These are phyloP conservation scores for Tirmania nivea DNA, from an alignment of 495 filamentous ascomycete species.

Conservation along the genomic window DNA sequence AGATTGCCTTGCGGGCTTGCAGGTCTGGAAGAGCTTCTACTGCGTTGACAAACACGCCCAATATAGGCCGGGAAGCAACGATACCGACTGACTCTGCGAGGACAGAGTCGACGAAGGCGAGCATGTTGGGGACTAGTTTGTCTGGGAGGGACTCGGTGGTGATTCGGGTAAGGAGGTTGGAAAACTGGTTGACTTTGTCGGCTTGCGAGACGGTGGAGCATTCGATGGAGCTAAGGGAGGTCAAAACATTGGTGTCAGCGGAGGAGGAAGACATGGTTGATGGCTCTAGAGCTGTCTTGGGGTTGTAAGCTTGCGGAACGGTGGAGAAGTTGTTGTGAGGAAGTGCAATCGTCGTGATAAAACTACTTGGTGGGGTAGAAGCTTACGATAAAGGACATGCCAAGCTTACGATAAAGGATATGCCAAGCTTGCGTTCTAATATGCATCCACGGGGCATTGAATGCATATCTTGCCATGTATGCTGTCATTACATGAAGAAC, in stretches of 20 bases:
- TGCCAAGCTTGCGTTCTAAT: no score
- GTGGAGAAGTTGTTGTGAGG: no score
- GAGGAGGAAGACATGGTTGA: not conserved
- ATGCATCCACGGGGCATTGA: no score
- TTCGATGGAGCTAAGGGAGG: constrained; percentile 34
- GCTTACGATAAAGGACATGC: no score
- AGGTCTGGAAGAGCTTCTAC: constrained; percentile 33
- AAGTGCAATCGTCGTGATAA: no score
- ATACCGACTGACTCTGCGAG: constrained; percentile 49
- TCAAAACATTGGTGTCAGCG: constrained; percentile 27
- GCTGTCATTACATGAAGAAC: no score
- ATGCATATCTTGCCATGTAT: no score
- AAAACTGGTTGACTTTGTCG: constrained; percentile 41
- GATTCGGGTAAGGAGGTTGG: constrained; percentile 41
- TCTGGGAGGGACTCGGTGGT: constrained; percentile 31
- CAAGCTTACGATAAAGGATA: no score
- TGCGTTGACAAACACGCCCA: constrained; percentile 40
- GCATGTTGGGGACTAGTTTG: constrained; percentile 41
- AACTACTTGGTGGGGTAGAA: no score
- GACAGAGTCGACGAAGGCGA: constrained; percentile 43
- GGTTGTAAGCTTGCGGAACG: no score
- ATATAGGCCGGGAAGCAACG: constrained; percentile 48
- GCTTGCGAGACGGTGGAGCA: constrained; percentile 28
- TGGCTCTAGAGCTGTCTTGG: no score
- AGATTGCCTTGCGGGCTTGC: constrained; percentile 46